These are phyloP conservation scores for Sherardia arvensis DNA, from an alignment of 257 asterid species.

Conservation along the genomic window DNA sequence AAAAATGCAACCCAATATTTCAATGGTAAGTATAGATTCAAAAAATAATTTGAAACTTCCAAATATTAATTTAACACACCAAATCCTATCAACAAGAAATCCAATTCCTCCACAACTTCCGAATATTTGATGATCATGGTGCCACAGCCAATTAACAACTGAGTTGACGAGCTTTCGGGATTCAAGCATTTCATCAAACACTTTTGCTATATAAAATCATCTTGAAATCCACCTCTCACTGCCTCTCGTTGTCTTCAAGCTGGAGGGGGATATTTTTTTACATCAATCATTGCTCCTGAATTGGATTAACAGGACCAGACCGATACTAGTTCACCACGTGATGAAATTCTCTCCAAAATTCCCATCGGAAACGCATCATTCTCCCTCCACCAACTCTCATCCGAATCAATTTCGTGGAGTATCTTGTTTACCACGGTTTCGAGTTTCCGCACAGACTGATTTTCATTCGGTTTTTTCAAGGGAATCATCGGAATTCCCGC, in stretches of 20 bases:
- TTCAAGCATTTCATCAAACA: background rate
- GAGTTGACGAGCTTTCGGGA: background rate
- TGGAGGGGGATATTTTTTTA: background rate
- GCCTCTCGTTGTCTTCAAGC: background rate
- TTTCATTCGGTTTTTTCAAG: background rate
- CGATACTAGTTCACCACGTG: background rate
- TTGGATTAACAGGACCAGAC: background rate
- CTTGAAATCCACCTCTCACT: background rate
- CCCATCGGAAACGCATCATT: conserved; percentile 4
- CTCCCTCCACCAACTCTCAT: background rate
- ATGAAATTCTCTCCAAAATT: conserved; percentile 5
- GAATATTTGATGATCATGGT: background rate
- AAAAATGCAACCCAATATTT: too few species aligned
- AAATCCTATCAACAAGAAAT: too few species aligned
- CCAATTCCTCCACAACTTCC: background rate
- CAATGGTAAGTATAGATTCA: too few species aligned
- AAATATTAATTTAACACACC: too few species aligned
- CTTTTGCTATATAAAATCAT: background rate
- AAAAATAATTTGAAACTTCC: too few species aligned
- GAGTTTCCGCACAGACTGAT: background rate
- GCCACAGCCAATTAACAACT: background rate
- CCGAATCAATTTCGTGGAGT: background rate
- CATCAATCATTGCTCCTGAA: background rate
- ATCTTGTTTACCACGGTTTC: background rate
- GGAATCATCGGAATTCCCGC: too few species aligned